A percentile compares a stretch with the other conserved stretches of the same genome.
Evolutionary conservation across 2,329 filamentous ascomycete species (phyloP).

Genomic region (Diaporthe sp.): DNA sequence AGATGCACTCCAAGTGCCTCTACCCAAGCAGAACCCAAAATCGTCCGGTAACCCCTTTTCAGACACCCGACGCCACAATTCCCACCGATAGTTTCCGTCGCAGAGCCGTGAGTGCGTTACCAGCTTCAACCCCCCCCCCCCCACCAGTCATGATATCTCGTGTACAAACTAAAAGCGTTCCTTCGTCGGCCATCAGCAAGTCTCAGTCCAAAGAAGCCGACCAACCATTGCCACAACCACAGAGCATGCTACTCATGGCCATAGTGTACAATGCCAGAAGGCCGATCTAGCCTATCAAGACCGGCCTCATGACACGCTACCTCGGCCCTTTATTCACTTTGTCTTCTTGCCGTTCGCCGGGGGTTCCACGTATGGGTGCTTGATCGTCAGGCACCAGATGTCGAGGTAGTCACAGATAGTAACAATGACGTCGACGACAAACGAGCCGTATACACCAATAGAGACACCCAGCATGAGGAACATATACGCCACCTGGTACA

Average conservation of each 20-base stretch:
- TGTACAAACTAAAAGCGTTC: conserved; percentile 36
- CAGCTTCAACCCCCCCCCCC: background rate
- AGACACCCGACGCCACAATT: background rate
- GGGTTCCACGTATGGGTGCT: conserved; percentile 74
- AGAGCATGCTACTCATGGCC: background rate
- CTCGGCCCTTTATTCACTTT: background rate
- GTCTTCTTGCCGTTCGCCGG: conserved; percentile 34
- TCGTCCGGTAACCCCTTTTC: conserved; percentile 10
- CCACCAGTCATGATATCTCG: conserved; percentile 25
- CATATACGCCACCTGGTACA: conserved; percentile 92
- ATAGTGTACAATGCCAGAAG: background rate
- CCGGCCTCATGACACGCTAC: background rate
- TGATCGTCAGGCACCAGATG: conserved; percentile 98
- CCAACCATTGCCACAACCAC: background rate
- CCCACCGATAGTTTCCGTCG: background rate
- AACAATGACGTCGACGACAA: conserved; percentile 96
- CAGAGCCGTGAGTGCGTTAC: background rate
- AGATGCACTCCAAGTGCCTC: conserved; percentile 3
- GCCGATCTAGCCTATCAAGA: background rate
- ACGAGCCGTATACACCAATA: conserved; percentile 94
- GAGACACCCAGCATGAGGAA: conserved; percentile 88
- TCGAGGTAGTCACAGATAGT: conserved; percentile 98
- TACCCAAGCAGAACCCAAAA: background rate
- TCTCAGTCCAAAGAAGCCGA: background rate
- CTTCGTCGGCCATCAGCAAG: background rate